Evolutionary conservation across 495 filamentous ascomycete genomes (phyloP).

Genomic region (Cairneyella variabilis): DNA sequence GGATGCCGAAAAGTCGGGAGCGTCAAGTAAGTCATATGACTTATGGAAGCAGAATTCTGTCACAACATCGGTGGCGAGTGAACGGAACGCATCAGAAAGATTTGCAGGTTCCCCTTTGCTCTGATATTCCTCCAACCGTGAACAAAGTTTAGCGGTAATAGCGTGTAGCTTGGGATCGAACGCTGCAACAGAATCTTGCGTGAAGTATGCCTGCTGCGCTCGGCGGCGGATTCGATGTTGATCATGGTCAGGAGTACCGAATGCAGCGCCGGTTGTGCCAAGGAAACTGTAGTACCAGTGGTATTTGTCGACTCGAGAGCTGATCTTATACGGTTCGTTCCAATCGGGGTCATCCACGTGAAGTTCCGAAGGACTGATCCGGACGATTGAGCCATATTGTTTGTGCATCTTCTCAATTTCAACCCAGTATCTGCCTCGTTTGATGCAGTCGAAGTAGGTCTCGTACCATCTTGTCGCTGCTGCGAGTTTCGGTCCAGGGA

Average conservation of each 20-base stretch:
- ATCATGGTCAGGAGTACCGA: constrained; percentile 29
- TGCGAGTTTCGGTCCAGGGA: constrained; percentile 44
- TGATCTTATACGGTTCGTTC: constrained; percentile 28
- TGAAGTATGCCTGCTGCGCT: constrained; percentile 32
- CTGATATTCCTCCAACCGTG: constrained; percentile 19
- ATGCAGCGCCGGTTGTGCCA: constrained; percentile 28
- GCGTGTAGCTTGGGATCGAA: constrained; percentile 27
- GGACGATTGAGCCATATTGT: constrained; percentile 50
- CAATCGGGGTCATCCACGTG: constrained; percentile 41
- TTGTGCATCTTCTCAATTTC: constrained; percentile 42
- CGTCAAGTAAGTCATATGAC: constrained; percentile 31
- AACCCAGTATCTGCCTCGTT: constrained; percentile 35
- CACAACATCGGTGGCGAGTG: constrained; percentile 33
- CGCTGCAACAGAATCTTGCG: constrained; percentile 24
- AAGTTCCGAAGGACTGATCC: constrained; percentile 47
- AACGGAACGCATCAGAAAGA: constrained; percentile 31
- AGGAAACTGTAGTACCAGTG: constrained; percentile 35
- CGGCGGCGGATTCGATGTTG: constrained; percentile 33
- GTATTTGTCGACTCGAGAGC: constrained; percentile 31
- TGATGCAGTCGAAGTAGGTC: constrained; percentile 44
- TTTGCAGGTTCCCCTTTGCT: constrained; percentile 20
- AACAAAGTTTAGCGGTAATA: constrained; percentile 25
- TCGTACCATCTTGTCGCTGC: constrained; percentile 44
- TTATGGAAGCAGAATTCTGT: constrained; percentile 32
- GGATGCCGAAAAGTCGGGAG: constrained; percentile 27